Base-by-base conservation (phyloP, 2,329 filamentous ascomycete species). In the Arachnomyces sp. region DNA sequence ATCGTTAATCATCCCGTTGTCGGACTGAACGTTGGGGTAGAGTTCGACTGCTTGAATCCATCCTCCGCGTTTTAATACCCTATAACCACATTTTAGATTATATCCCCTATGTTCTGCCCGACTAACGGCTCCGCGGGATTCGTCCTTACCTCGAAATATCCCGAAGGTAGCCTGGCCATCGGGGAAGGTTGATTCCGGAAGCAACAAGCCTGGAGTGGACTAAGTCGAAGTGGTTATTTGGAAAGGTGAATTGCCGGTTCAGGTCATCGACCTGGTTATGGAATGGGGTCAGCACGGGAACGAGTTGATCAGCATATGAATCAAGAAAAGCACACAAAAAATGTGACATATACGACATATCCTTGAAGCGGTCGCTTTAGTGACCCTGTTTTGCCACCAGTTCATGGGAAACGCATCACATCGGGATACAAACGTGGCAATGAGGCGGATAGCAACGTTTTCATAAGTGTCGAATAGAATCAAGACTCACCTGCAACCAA, bases 21-120 rank as follows among this genome's bases (percentile, higher is more conserved):
- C 80, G 1, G 86, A 94, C 59, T 94, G 89, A 17, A 86, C 80
- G 48, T 87, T 86, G 60, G 82, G 82, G 55, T 93, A 87, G 52
- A 89, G 76, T 56, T 95, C 89, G n/a, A 86, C 77, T 74, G 94
- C 81, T 56, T 95, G 87, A 44, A 84, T 75, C 86, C 87, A 95
- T 1, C 89, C 88, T 2, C 81, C 83, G 4, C 80, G 82, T 37
- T 78, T 82, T 46, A 89, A 67, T 7, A 87, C 73, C 15, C 77
- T 73, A 48, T 25, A 9, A 5, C 21, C 21, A 9, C 9, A 5
- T 5, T 25, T 25, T 25, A 25, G 21, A 25, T 25, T 25, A 25
- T 25, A 5, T 9, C 9, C 21, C 21, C 5, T 25, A n/a, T n/a
- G n/a, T n/a, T n/a, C n/a, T n/a, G n/a, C n/a, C n/a, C n/a, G n/a